Evolutionary conservation across 331 rosid species (phyloP).

Genomic region (Malus hybrid): DNA sequence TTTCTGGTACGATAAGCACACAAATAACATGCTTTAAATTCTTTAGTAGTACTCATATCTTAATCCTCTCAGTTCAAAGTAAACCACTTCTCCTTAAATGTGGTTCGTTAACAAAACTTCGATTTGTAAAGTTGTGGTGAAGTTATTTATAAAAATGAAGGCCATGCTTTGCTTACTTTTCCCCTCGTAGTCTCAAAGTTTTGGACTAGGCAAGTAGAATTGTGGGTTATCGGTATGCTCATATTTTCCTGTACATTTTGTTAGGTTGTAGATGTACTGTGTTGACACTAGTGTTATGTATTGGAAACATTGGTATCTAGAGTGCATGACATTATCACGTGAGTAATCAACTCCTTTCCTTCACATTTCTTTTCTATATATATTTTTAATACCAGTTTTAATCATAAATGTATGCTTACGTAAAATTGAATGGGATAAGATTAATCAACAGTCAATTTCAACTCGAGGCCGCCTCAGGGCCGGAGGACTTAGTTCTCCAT

Average conservation of each 20-base stretch:
- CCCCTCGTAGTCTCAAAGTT: not conserved
- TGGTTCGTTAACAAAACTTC: not conserved
- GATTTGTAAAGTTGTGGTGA: not conserved
- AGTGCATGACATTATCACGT: constrained; percentile 57
- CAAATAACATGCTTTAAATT: not conserved
- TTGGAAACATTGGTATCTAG: constrained; percentile 49
- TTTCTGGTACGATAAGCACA: constrained; percentile 65
- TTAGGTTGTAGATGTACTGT: not conserved
- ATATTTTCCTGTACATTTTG: not conserved
- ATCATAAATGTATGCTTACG: not conserved
- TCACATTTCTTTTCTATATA: not conserved
- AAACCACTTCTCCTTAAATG: not conserved
- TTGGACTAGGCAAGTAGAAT: not conserved
- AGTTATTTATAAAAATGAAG: not conserved
- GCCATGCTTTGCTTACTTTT: not conserved
- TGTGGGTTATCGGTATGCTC: not conserved
- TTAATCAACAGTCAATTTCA: no score
- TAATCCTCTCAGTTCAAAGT: no score
- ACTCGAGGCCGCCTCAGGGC: not conserved
- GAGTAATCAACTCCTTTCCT: constrained; percentile 26
- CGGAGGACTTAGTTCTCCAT: not conserved
- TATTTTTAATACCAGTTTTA: not conserved
- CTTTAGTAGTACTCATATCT: not conserved
- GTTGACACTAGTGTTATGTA: not conserved
- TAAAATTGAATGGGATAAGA: not conserved